Evolutionary conservation across 116 monocot species (phyloP).

Genomic region (Dioscorea cayenensis): DNA sequence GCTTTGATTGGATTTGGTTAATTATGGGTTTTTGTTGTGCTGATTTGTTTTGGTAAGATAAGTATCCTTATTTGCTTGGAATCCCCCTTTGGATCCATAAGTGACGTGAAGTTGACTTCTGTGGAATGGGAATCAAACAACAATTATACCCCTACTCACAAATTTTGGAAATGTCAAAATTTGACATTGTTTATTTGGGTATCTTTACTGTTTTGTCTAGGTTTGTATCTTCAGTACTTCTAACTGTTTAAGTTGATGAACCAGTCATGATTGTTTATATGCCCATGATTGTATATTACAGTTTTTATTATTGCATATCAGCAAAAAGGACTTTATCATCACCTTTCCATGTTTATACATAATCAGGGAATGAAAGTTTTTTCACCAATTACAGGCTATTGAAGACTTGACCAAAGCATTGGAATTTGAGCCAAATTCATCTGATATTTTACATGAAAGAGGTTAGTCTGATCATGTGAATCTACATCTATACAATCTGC

Average conservation of each 20-base stretch:
- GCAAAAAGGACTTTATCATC: too few species aligned
- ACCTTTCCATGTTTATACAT: too few species aligned
- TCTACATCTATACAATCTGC: neutral
- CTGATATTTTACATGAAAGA: conserved; percentile 93
- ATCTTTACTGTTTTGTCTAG: too few species aligned
- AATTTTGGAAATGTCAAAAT: neutral
- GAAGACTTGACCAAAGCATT: conserved; percentile 81
- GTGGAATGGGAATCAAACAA: neutral
- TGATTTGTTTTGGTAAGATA: too few species aligned
- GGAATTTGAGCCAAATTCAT: conserved; percentile 78
- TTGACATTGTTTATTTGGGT: too few species aligned
- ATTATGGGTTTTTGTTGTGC: neutral
- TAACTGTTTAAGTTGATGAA: too few species aligned
- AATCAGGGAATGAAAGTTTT: neutral
- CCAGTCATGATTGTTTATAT: too few species aligned
- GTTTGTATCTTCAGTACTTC: too few species aligned
- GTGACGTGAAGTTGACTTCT: neutral
- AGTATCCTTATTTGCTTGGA: too few species aligned
- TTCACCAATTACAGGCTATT: conserved; percentile 52
- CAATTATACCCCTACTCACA: neutral
- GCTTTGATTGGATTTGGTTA: neutral
- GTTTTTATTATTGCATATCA: too few species aligned
- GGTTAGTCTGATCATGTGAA: conserved; percentile 26
- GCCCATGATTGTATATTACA: too few species aligned
- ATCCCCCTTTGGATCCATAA: neutral